Evolutionary conservation across 106 monocot genomes (phyloP).

Genomic region (Allium cepa): DNA sequence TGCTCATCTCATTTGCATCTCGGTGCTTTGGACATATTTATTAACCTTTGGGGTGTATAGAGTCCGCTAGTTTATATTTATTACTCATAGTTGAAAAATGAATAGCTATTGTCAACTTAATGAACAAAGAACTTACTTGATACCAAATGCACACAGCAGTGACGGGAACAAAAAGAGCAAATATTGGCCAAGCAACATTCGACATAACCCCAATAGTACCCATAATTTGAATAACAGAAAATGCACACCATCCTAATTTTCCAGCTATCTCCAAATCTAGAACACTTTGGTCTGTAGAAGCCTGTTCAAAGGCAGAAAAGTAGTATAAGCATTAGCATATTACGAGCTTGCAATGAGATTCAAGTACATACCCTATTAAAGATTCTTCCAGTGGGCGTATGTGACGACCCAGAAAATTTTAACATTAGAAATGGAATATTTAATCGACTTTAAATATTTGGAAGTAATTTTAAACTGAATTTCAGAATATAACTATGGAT

Average conservation of each 20-base stretch:
- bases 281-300: slow-evolving; percentile 81
- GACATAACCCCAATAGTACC: slow-evolving; percentile 91
- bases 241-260: slow-evolving; percentile 77
- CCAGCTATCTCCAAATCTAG: slow-evolving; percentile 66
- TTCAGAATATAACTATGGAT: no score
- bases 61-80: neutral
- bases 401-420: no score
- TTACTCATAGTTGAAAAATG: no score
- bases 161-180: slow-evolving; percentile 76
- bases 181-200: slow-evolving; percentile 89
- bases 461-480: no score
- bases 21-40: neutral
- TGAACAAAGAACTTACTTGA: slow-evolving; percentile 39
- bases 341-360: neutral
- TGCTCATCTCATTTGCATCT: neutral
- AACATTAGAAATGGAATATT: no score
- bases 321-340: neutral
- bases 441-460: no score
- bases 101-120: neutral
- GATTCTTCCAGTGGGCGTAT: slow-evolving; percentile 80
- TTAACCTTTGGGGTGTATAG: neutral
- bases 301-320: slow-evolving; percentile 16
- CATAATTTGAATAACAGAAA: slow-evolving; percentile 67
- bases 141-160: slow-evolving; percentile 70
- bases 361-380: slow-evolving; percentile 71